A percentile compares a stretch with the other conserved stretches of the same genome.
Conservation (phyloP, 352 stramenopile genomes). For the Phytophthora aleatoria region DNA sequence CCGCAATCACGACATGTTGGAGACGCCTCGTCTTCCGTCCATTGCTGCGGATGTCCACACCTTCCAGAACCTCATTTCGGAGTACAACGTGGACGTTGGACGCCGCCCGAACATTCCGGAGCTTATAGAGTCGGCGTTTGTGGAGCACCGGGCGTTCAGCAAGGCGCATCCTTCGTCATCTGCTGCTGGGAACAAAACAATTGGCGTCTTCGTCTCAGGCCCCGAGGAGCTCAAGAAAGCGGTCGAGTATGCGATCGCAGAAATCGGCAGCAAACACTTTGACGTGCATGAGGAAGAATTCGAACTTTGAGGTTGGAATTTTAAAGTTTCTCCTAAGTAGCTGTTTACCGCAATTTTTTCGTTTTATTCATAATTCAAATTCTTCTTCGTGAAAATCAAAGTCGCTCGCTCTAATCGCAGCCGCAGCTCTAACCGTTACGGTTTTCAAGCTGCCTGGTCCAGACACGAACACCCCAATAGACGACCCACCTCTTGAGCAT, state of each 20-base stretch:
- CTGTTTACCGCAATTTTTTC: not conserved
- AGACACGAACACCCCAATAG: constrained; percentile 44
- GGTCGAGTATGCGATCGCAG: constrained; percentile 23
- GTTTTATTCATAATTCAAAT: constrained; percentile 30
- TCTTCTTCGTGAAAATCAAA: constrained; percentile 39
- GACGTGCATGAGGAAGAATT: constrained; percentile 39
- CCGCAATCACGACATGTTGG: constrained; percentile 2
- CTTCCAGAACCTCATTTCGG: constrained; percentile 27
- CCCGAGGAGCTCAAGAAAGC: constrained; percentile 38
- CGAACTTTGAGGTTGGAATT: constrained; percentile 23
- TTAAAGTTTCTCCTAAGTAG: not conserved
- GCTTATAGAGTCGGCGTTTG: constrained; percentile 34
- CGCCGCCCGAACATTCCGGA: constrained; percentile 31
- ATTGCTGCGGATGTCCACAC: constrained; percentile 19
- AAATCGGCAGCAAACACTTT: constrained; percentile 24
- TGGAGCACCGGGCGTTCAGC: constrained; percentile 12
- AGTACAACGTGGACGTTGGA: constrained; percentile 36
- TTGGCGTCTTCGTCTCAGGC: constrained; percentile 52
- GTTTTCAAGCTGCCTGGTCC: constrained; percentile 39
- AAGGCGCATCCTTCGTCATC: not conserved
- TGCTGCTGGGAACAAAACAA: constrained; percentile 13
- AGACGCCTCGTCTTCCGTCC: constrained; percentile 19
- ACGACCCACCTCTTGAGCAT: not conserved
- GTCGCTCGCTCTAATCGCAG: constrained; percentile 8
- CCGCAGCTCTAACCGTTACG: constrained; percentile 10